Evolutionary conservation across 805 yeast genomes (phyloP), one percentile per base, ranked within the genome.

Genomic region (Debaryomyces maramus): DNA sequence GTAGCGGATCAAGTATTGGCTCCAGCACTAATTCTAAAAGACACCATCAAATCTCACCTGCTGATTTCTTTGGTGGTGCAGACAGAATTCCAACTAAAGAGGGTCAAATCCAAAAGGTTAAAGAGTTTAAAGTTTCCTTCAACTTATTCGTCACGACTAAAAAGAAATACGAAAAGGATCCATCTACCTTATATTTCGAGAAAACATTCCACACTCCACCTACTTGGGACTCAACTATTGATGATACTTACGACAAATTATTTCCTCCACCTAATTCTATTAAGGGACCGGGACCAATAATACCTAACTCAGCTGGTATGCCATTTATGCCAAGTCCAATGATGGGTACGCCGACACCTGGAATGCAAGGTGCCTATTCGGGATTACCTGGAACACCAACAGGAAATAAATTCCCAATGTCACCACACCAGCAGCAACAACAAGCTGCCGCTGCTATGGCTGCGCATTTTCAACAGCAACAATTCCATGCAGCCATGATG

Each of bases 141-240:
- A 80, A 74, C 54, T 63, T 82, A 47, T 76, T 83, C 45, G 47
- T 69, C 13, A 71, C 75, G 19, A 69, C 78, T 3, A 72, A 72
- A 40, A 60, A 45, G 49, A 59, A 44, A 43, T 54, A 52, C 37
- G 53, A 40, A 33, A 55, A 37, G 22, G 52, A 46, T 14, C 40
- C 47, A 2, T 42, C 55, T 3, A 58, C 63, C 10, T 50, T 60
- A 6, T 47, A 50, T 3, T 67, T 82, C 44, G 89, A 82, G 48
- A 78, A 70, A 50, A 81, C 93, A 5, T 87, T 76, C 58, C 70
- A 72, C 29, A 83, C 91, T 0, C 82, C 87, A 7, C 95, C 95
- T 37, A 83, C 90, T 0, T 86, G 95, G 95, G 70, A 72, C 16
- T 64, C 74, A 34, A 78, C 81, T 2, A 60, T 75, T 17, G 85